phyloP scores from a whole-genome alignment of 2,329 filamentous ascomycete genomes.

The Penicillium sp. region DNA sequence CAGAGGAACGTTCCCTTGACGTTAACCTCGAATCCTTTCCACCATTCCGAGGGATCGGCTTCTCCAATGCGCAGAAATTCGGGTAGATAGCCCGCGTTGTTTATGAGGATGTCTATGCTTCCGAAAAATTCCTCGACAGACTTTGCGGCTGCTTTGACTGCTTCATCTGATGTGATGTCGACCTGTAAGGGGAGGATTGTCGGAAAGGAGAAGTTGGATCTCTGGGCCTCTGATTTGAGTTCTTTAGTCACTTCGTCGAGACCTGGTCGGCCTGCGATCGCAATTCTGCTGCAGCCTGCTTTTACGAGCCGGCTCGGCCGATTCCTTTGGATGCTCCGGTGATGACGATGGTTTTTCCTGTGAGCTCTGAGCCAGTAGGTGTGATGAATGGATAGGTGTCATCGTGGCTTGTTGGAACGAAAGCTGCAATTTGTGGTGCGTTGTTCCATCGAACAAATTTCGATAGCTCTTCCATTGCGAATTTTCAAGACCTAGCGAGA shows the following conservation, averaged over 20 bases:
- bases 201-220: constrained; percentile 29
- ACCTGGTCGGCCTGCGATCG: constrained; percentile 54
- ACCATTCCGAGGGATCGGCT: constrained; percentile 39
- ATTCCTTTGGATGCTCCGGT: constrained; percentile 58
- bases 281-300: constrained; percentile 54
- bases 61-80: constrained; percentile 28
- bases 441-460: background rate
- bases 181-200: constrained; percentile 45
- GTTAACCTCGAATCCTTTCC: constrained; percentile 49
- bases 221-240: constrained; percentile 37
- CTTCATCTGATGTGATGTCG: constrained; percentile 44
- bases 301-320: constrained; percentile 56
- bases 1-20: constrained; percentile 48
- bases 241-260: constrained; percentile 39
- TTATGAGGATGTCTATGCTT: constrained; percentile 47
- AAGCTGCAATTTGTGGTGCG: background rate
- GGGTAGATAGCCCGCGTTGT: constrained; percentile 46
- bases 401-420: constrained; percentile 1
- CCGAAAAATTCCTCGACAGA: constrained; percentile 31
- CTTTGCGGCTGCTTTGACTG: constrained; percentile 24
- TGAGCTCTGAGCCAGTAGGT: constrained; percentile 39
- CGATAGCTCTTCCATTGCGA: background rate
- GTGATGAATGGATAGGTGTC: constrained; percentile 58
- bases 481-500: too few species aligned
- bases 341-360: constrained; percentile 50